Conservation (phyloP, 371 early-diverging fungal species). For the Mucor plumbeus region DNA sequence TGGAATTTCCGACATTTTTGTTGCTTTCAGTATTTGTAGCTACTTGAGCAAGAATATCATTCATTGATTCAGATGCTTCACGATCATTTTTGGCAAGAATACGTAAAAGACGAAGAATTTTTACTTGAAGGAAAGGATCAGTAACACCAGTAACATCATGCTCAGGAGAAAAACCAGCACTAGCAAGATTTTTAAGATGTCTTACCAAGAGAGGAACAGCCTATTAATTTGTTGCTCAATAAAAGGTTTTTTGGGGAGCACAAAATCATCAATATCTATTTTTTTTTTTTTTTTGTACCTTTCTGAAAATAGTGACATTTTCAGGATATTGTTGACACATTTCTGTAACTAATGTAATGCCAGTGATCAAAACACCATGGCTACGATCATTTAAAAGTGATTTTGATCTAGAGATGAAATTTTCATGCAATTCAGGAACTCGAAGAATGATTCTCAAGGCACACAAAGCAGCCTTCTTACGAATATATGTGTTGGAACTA, state of each 20-base stretch:
- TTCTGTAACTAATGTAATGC: constrained; percentile 89
- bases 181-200: constrained; percentile 87
- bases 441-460: constrained; percentile 91
- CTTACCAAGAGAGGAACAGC: constrained; percentile 86
- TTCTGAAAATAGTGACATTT: constrained; percentile 71
- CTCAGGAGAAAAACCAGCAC: constrained; percentile 91
- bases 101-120: constrained; percentile 89
- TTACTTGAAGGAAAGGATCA: constrained; percentile 97
- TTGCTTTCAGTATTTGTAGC: constrained; percentile 94
- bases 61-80: constrained; percentile 93
- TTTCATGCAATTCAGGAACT: constrained; percentile 91
- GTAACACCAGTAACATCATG: constrained; percentile 96
- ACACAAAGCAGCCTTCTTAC: constrained; percentile 97
- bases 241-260: too few relatives aligned
- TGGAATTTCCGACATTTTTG: constrained; percentile 97
- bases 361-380: constrained; percentile 94
- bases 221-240: constrained; percentile 32
- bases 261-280: too few relatives aligned
- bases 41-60: constrained; percentile 95
- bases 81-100: constrained; percentile 86
- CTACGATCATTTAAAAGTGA: constrained; percentile 89
- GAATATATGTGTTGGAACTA: constrained; percentile 90
- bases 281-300: constrained; percentile 41
- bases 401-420: constrained; percentile 78
- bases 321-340: constrained; percentile 81